Evolutionary conservation across 352 stramenopile genomes (phyloP).

Genomic region (Phytopythium oedochilum): DNA sequence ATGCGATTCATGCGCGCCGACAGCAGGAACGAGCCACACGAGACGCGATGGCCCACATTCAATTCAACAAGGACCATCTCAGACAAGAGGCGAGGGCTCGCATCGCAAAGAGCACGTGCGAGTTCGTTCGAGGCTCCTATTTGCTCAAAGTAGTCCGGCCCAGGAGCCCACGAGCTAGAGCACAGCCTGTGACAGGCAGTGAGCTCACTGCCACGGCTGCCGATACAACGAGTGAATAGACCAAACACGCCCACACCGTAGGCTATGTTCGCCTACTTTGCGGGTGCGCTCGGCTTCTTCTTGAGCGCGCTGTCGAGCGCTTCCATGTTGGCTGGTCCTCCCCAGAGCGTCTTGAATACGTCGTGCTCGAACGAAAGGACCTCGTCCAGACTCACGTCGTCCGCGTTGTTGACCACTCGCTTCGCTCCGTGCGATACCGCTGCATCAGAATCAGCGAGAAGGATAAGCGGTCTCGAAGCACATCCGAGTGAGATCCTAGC

Average conservation of each 20-base stretch:
- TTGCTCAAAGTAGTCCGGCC: conserved; percentile 22
- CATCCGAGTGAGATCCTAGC: neutral
- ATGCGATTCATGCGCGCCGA: conserved; percentile 2
- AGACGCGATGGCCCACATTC: conserved; percentile 7
- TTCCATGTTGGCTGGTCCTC: conserved; percentile 66
- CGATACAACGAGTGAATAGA: neutral
- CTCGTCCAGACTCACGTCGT: conserved; percentile 62
- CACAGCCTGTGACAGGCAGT: neutral
- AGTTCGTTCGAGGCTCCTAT: conserved; percentile 41
- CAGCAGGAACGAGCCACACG: conserved; percentile 3
- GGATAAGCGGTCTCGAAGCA: neutral
- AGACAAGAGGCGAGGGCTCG: conserved; percentile 21
- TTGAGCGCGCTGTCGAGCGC: conserved; percentile 46
- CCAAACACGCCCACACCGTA: neutral
- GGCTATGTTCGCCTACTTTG: neutral
- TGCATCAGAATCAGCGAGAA: conserved; percentile 11
- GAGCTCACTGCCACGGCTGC: neutral
- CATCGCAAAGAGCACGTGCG: conserved; percentile 12
- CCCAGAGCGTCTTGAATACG: conserved; percentile 70
- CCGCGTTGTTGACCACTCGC: conserved; percentile 58
- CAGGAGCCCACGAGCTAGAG: neutral
- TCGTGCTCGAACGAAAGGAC: conserved; percentile 57
- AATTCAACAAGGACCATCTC: conserved; percentile 14
- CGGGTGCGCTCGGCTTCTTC: conserved; percentile 14
- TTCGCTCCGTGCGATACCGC: conserved; percentile 72